Conservation (phyloP, 768 basidiomycete species). For the Harrya chromipes region DNA sequence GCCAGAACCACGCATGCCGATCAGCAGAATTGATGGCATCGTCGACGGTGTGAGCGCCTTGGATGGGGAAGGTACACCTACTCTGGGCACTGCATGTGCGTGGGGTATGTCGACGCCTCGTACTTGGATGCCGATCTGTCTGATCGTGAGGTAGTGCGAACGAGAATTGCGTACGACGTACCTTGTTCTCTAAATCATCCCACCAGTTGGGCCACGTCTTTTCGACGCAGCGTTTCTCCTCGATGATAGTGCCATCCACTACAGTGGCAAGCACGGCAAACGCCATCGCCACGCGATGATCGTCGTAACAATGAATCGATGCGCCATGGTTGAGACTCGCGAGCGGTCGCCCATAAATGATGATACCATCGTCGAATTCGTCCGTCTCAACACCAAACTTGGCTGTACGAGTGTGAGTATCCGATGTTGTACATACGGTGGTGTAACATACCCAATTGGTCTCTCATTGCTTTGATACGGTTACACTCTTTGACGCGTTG, state of each 20-base stretch:
- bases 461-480: slow-evolving; percentile 94
- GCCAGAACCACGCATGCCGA: slow-evolving; percentile 97
- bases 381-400: slow-evolving; percentile 94
- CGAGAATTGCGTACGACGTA: slow-evolving; percentile 26
- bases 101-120: slow-evolving; percentile 76
- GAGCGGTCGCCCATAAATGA: slow-evolving; percentile 78
- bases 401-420: slow-evolving; percentile 41
- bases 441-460: slow-evolving; percentile 72
- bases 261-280: slow-evolving; percentile 86
- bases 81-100: slow-evolving; percentile 33
- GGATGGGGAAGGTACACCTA: slow-evolving; percentile 34
- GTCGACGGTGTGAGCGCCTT: slow-evolving; percentile 26
- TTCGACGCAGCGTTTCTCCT: slow-evolving; percentile 97
- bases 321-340: slow-evolving; percentile 60
- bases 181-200: slow-evolving; percentile 97
- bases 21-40: slow-evolving; percentile 66
- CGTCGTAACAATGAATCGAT: slow-evolving; percentile 94
- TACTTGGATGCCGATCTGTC: slow-evolving; percentile 83
- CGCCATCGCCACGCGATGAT: slow-evolving; percentile 98
- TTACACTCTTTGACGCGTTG: slow-evolving; percentile 99
- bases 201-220: slow-evolving; percentile 99
- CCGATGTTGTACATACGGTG: too few relatives aligned
- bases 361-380: slow-evolving; percentile 90
- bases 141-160: background rate
- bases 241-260: slow-evolving; percentile 71